Evolutionary conservation across 176 grass and related monocot species (phyloP), one percentile per base, ranked within the genome.

Genomic region (Poa annua): DNA sequence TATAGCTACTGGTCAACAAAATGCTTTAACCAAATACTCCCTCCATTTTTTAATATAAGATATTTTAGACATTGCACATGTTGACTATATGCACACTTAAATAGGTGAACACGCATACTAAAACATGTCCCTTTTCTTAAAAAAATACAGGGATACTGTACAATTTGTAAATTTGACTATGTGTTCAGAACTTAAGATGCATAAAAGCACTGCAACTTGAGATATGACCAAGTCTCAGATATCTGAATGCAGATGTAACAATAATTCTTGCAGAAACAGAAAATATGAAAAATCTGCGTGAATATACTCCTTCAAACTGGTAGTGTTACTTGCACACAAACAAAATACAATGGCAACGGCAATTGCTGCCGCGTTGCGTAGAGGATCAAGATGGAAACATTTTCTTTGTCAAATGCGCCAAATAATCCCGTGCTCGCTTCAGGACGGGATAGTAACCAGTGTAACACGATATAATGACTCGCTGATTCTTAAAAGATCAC

Each of bases 401-500:
- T 75, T 21, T 79, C 20, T 79, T 78, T n/a, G 67, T 80, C 4
- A 13, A 86, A 74, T 61, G 67, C 32, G 45, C 38, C 50, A 83
- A 83, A 42, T 33, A 69, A 75, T 80, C 29, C 0, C 0, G 34
- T 51, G 19, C 21, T 35, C 75, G 35, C 57, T 61, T 69, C 75
- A 77, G 74, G 39, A 76, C 20, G 12, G 34, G 44, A 65, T 51
- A 85, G 47, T 63, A 66, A 66, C 35, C 11, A 72, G 4, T 49
- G 50, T 80, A 76, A 34, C 59, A 83, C 17, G 54, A 69, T 54
- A 70, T 71, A 84, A 48, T 79, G 50, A 75, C 32, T 52, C 8
- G 26, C 8, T 56, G 83, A 66, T 86, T 79, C 74, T 79, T 83
- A 66, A 21, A 87, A 69, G 60, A 76, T 87, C 69, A 69, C 32